Conservation (phyloP, 2,329 filamentous ascomycete species). For the Dothistroma pini region DNA sequence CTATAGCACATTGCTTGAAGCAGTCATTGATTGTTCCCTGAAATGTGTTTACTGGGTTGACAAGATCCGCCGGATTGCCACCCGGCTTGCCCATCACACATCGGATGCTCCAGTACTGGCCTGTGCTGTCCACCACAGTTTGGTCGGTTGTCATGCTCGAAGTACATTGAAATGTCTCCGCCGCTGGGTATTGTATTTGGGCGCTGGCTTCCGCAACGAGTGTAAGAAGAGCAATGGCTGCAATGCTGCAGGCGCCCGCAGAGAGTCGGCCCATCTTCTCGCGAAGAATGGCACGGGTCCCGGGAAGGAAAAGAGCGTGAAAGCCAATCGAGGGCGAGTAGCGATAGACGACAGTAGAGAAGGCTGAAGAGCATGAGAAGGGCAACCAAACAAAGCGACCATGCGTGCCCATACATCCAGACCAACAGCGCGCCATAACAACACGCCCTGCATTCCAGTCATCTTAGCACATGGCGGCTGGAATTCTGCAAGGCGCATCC, state of each 20-base stretch:
- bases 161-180: not conserved
- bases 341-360: not conserved
- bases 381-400: conserved; percentile 3
- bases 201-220: conserved; percentile 5
- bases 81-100: not conserved
- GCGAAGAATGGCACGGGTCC: conserved; percentile 3
- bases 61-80: not conserved
- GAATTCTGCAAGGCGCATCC: conserved; percentile 1
- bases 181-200: not conserved
- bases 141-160: not conserved
- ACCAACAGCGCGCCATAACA: conserved; percentile 17
- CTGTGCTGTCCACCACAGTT: not conserved
- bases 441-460: conserved; percentile 30
- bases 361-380: conserved; percentile 1
- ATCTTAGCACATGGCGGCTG: conserved; percentile 15
- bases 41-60: not conserved
- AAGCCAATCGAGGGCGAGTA: conserved; percentile 4
- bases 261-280: conserved; percentile 15
- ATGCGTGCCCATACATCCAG: not conserved
- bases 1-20: not conserved
- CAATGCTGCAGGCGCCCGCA: conserved; percentile 7
- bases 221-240: conserved; percentile 11
- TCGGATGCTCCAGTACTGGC: not conserved
- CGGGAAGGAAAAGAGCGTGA: conserved; percentile 2
- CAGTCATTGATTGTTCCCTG: not conserved